Percentiles rank a stretch among this genome's conserved stretches.
Evolutionary conservation across 2,329 filamentous ascomycete genomes (phyloP).

Genomic region (Hirsutella rhossiliensis): DNA sequence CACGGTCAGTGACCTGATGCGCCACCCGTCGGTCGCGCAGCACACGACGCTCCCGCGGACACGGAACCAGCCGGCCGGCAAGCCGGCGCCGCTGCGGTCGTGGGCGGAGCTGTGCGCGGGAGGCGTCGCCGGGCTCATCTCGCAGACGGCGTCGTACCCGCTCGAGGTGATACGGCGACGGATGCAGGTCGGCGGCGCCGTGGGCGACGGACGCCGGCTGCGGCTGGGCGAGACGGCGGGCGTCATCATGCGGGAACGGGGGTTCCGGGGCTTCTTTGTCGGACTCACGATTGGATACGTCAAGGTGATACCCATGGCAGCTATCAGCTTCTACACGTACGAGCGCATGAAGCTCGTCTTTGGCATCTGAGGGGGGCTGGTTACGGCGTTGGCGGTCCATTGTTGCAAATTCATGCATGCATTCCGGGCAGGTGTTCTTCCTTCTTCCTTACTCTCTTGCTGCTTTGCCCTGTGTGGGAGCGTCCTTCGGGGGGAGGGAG

Average conservation of each 20-base stretch:
- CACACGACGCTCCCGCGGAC: constrained; percentile 65
- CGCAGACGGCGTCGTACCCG: constrained; percentile 87
- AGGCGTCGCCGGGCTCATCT: constrained; percentile 75
- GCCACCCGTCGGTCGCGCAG: constrained; percentile 50
- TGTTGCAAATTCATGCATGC: no score
- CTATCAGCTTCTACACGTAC: constrained; percentile 55
- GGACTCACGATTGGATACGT: constrained; percentile 90
- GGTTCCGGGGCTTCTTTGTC: constrained; percentile 76
- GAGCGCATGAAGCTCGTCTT: constrained; percentile 51
- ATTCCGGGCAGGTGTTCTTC: neutral
- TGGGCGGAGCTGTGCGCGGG: constrained; percentile 82
- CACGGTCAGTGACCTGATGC: constrained; percentile 73
- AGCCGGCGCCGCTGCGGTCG: constrained; percentile 62
- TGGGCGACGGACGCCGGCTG: constrained; percentile 75
- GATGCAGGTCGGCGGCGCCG: constrained; percentile 93
- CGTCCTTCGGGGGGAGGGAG: no score
- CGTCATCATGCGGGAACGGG: constrained; percentile 64
- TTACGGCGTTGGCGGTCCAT: no score
- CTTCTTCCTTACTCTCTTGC: neutral
- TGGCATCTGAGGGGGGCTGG: constrained; percentile 39
- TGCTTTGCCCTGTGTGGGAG: neutral
- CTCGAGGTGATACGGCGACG: constrained; percentile 82
- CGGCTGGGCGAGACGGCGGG: constrained; percentile 66
- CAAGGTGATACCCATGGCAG: constrained; percentile 85
- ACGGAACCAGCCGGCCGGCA: constrained; percentile 38